These are phyloP conservation scores for Cladosporium sphaerospermum DNA, from an alignment of 2,329 filamentous ascomycete species.

Conservation along the genomic window DNA sequence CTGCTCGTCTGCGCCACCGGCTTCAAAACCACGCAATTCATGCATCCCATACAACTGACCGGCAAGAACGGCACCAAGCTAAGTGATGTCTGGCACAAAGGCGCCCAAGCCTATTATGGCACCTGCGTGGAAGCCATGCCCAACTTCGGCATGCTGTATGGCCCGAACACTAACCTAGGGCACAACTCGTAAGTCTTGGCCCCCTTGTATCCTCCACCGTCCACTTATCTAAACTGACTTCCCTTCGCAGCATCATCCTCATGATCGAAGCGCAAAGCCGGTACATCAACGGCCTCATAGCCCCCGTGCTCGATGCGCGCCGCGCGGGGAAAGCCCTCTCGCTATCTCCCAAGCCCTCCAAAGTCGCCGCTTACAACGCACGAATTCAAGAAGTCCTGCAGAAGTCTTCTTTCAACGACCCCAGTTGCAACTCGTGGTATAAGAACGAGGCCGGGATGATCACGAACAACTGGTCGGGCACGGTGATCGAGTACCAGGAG, in stretches of 20 bases:
- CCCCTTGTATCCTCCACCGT: neutral
- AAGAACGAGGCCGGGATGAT: constrained; percentile 49
- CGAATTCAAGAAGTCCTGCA: constrained; percentile 40
- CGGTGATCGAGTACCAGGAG: constrained; percentile 51
- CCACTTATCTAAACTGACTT: constrained; percentile 16
- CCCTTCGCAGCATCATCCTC: constrained; percentile 49
- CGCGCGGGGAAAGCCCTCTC: constrained; percentile 35
- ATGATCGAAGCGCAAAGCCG: constrained; percentile 55
- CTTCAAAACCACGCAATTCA: constrained; percentile 53
- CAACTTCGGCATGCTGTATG: constrained; percentile 54
- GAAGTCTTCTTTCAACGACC: constrained; percentile 47
- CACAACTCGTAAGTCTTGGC: constrained; percentile 4
- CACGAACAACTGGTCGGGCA: constrained; percentile 52
- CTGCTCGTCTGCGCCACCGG: constrained; percentile 54
- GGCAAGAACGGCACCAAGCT: constrained; percentile 41
- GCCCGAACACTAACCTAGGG: constrained; percentile 51
- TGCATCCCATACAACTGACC: constrained; percentile 50
- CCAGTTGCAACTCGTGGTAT: constrained; percentile 51
- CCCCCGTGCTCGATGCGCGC: constrained; percentile 43
- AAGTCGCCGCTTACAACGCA: constrained; percentile 41
- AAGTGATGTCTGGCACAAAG: constrained; percentile 48
- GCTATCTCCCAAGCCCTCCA: constrained; percentile 39
- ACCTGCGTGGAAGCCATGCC: constrained; percentile 47
- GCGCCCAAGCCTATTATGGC: constrained; percentile 47
- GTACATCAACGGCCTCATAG: constrained; percentile 48